phyloP scores from a whole-genome alignment of 306 rosid genomes.

The Neltuma alba region DNA sequence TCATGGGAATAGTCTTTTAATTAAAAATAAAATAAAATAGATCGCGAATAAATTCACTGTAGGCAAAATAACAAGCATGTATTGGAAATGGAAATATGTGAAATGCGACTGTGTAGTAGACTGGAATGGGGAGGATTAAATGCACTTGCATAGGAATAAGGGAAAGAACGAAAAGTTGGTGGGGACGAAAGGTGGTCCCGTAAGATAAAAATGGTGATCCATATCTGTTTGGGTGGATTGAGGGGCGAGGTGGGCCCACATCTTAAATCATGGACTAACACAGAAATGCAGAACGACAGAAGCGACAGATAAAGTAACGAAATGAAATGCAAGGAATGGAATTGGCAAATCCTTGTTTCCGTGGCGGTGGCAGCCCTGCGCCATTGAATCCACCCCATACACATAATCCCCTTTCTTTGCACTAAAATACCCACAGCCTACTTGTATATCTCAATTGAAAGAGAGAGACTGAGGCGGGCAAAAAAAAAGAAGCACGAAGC shows the following conservation, averaged over 20 bases:
- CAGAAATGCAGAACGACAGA: neutral
- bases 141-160: constrained; percentile 22
- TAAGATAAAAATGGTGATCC: neutral
- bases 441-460: neutral
- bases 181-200: constrained; percentile 13
- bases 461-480: neutral
- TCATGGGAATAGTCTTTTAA: neutral
- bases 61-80: neutral
- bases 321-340: neutral
- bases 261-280: neutral
- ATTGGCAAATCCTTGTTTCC: constrained; percentile 47
- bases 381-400: constrained; percentile 24
- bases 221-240: neutral
- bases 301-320: neutral
- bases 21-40: neutral
- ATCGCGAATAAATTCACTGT: neutral
- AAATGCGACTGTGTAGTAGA: neutral
- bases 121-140: neutral
- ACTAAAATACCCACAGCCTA: neutral
- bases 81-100: neutral
- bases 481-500: neutral
- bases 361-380: constrained; percentile 62
- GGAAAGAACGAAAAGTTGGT: neutral
- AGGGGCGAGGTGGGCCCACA: neutral
- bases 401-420: neutral